Conservation (phyloP, 2,329 filamentous ascomycete genomes). For the Aspergillaceae sp. region DNA sequence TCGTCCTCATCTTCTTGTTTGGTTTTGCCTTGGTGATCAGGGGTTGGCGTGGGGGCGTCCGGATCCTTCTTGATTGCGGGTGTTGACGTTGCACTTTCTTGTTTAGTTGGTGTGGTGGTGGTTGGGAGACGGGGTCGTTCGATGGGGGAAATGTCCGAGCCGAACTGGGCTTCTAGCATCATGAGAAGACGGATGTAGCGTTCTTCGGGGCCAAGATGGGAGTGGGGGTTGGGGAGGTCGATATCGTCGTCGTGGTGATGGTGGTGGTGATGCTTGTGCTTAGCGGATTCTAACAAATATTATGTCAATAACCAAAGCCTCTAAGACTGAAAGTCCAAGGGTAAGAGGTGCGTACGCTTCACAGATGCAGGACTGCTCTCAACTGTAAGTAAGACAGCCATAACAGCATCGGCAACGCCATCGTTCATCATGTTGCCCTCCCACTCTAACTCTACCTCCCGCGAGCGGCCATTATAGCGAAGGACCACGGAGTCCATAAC, state of each 20-base stretch:
- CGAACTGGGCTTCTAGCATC: slow-evolving; percentile 96
- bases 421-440: slow-evolving; percentile 97
- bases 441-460: slow-evolving; percentile 88
- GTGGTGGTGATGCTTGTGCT: slow-evolving; percentile 50
- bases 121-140: slow-evolving; percentile 47
- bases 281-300: slow-evolving; percentile 46
- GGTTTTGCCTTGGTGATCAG: slow-evolving; percentile 18
- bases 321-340: too few relatives aligned
- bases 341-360: slow-evolving; percentile 54
- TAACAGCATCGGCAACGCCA: slow-evolving; percentile 92
- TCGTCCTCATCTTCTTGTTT: slow-evolving; percentile 32
- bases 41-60: slow-evolving; percentile 8
- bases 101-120: slow-evolving; percentile 8
- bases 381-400: slow-evolving; percentile 83
- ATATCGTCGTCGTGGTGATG: slow-evolving; percentile 28
- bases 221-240: slow-evolving; percentile 60
- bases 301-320: slow-evolving; percentile 5
- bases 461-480: slow-evolving; percentile 60
- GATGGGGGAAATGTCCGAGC: slow-evolving; percentile 74
- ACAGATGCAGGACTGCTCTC: slow-evolving; percentile 93
- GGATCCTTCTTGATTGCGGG: slow-evolving; percentile 9
- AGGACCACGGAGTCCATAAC: slow-evolving; percentile 90
- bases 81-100: slow-evolving; percentile 4
- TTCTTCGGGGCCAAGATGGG: slow-evolving; percentile 61
- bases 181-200: slow-evolving; percentile 79